phyloP scores from a whole-genome alignment of 129 eudicot genomes.

The Deinandra increscens region DNA sequence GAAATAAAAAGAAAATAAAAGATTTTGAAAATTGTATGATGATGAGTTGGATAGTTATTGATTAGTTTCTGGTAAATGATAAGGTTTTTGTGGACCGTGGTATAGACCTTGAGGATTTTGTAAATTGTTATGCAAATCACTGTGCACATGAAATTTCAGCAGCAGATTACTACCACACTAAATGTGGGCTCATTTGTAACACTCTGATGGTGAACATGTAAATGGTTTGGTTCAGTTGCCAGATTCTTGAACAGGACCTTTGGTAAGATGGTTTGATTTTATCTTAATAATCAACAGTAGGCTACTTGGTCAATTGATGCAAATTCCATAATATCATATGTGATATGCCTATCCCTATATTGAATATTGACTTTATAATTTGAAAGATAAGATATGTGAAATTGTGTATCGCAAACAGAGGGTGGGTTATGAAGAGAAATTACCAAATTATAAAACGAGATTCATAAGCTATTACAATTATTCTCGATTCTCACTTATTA shows the following conservation, averaged over 20 bases:
- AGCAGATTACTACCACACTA: conserved; percentile 1
- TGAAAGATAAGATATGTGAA: background rate
- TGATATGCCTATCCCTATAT: background rate
- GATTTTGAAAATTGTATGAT: background rate
- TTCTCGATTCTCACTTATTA: no score
- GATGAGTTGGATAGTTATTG: conserved; percentile 6
- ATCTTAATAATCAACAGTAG: background rate
- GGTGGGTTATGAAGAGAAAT: no score
- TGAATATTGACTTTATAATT: background rate
- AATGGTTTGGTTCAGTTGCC: background rate
- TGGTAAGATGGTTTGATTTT: background rate
- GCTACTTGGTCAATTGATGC: background rate
- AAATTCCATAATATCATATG: background rate
- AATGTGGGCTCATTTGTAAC: background rate
- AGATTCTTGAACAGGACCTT: background rate
- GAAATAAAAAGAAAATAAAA: background rate
- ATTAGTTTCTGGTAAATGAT: conserved; percentile 10
- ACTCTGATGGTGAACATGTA: conserved; percentile 2
- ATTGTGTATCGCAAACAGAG: no score
- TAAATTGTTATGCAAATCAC: conserved; percentile 24
- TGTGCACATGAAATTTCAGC: conserved; percentile 24
- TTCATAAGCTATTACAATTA: no score
- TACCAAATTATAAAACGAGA: no score
- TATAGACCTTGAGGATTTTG: conserved; percentile 22
- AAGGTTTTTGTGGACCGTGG: background rate